Base-by-base conservation (phyloP, 78 protist genomes). In the Dictyostelium brefeldianum region DNA sequence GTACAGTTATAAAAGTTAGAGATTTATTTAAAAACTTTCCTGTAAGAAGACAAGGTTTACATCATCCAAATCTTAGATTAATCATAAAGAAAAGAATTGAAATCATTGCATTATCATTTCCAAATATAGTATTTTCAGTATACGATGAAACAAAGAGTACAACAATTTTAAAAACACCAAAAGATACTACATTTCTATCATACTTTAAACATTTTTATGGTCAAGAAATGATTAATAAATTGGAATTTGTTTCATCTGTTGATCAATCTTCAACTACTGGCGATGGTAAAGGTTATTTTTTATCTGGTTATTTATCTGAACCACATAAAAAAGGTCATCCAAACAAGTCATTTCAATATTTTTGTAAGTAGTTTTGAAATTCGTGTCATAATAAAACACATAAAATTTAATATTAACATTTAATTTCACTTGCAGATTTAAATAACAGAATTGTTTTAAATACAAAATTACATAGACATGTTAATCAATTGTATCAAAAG, bases 381-480 rank as follows among this genome's bases (percentile, higher is more conserved):
- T 54, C 3, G 14, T 54, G 1, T 54, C 3, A 54, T 8, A 18
- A 54, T 18, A 57, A 57, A n/a, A n/a, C n/a, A n/a, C 17, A 59
- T 22, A 59, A 59, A 29, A n/a, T 0, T 56, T 7, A 56, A 6
- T 59, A 22, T 59, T 59, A 59, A 59, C 27, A 59, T 22, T 59
- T 10, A 9, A n/a, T 59, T 59, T 12, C 8, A 10, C 20, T 7
- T n/a, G 9, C 17, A 84, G 91, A 36, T 51, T 20, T 87, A 59
- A 87, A 87, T 77, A 74, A 77, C 53, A 87, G 93, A 51, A 65
- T 87, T 31, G 69, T 87, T 29, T 51, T 48, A 36, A 77, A 74
- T 62, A 87, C 93, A 7, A 87, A 87, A n/a, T 36, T 87, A 77
- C 93, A 87, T 65, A 74, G 84, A 77, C 31, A 48, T 17, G 79